phyloP scores from a whole-genome alignment of 2,329 filamentous ascomycete genomes.

The Arachnopeziza araneosa region DNA sequence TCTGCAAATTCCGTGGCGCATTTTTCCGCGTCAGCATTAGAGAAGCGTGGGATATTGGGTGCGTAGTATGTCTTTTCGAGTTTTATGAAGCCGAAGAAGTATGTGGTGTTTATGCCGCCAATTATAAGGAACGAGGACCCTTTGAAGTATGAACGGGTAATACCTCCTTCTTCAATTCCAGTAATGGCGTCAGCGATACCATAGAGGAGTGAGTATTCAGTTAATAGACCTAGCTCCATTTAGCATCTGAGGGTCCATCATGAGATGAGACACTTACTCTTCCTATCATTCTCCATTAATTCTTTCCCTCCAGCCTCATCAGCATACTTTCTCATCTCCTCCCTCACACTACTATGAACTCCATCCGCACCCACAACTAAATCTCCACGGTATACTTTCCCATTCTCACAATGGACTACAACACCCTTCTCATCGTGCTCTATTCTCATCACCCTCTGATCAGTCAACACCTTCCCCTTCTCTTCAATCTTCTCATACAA shows the following conservation, averaged over 20 bases:
- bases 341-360: constrained; percentile 19
- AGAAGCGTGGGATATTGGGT: constrained; percentile 15
- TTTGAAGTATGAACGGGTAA: constrained; percentile 9
- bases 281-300: constrained; percentile 6
- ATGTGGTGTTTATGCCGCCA: constrained; percentile 9
- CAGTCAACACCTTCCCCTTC: constrained; percentile 21
- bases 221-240: constrained; percentile 3
- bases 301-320: constrained; percentile 4
- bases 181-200: constrained; percentile 11
- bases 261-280: constrained; percentile 6
- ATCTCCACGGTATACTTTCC: constrained; percentile 16
- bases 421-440: constrained; percentile 10
- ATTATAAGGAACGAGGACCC: constrained; percentile 11
- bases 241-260: not conserved
- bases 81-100: constrained; percentile 16
- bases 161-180: constrained; percentile 8
- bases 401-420: constrained; percentile 18
- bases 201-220: constrained; percentile 18
- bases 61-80: constrained; percentile 7
- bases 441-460: constrained; percentile 16
- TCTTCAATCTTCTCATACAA: constrained; percentile 14
- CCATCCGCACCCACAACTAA: constrained; percentile 27
- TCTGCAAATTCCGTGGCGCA: constrained; percentile 2
- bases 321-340: constrained; percentile 14
- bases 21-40: constrained; percentile 12